Conservation (phyloP, 306 rosid species). For the Oemleria cerasiformis region DNA sequence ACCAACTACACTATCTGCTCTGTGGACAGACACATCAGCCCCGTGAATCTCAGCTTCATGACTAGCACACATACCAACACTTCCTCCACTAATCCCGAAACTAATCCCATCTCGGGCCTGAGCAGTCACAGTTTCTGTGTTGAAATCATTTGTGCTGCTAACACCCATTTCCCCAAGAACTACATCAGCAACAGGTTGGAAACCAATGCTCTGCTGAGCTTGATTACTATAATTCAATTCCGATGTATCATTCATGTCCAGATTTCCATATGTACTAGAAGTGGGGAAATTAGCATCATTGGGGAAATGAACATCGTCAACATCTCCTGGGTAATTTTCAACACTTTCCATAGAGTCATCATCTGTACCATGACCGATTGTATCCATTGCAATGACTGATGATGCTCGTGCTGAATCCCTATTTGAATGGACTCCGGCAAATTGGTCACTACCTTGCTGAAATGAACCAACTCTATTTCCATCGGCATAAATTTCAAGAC, state of each 20-base stretch:
- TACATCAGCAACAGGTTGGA: slow-evolving; percentile 65
- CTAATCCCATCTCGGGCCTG: slow-evolving; percentile 90
- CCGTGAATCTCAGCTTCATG: slow-evolving; percentile 99
- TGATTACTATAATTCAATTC: slow-evolving; percentile 86
- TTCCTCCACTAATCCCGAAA: slow-evolving; percentile 95
- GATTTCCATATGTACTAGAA: slow-evolving; percentile 81
- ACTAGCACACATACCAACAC: slow-evolving; percentile 99
- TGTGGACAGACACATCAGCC: slow-evolving; percentile 85
- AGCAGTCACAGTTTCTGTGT: slow-evolving; percentile 88
- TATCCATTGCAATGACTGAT: slow-evolving; percentile 99
- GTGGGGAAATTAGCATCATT: slow-evolving; percentile 49
- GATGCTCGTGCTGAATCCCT: slow-evolving; percentile 94
- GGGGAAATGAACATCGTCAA: slow-evolving; percentile 88
- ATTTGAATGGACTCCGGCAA: slow-evolving; percentile 60
- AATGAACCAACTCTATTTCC: slow-evolving; percentile 61
- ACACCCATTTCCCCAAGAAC: slow-evolving; percentile 78
- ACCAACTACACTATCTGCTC: slow-evolving; percentile 93
- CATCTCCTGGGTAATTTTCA: slow-evolving; percentile 82
- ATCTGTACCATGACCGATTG: slow-evolving; percentile 67
- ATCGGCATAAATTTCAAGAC: slow-evolving; percentile 60
- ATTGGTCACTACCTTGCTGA: slow-evolving; percentile 68
- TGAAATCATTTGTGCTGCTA: slow-evolving; percentile 87
- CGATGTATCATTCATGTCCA: slow-evolving; percentile 86
- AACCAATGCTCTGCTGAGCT: slow-evolving; percentile 86
- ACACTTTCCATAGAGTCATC: slow-evolving; percentile 98